Evolutionary conservation across 768 basidiomycete species (phyloP), one percentile per base, ranked within the genome.

Genomic region (Astraeus odoratus): DNA sequence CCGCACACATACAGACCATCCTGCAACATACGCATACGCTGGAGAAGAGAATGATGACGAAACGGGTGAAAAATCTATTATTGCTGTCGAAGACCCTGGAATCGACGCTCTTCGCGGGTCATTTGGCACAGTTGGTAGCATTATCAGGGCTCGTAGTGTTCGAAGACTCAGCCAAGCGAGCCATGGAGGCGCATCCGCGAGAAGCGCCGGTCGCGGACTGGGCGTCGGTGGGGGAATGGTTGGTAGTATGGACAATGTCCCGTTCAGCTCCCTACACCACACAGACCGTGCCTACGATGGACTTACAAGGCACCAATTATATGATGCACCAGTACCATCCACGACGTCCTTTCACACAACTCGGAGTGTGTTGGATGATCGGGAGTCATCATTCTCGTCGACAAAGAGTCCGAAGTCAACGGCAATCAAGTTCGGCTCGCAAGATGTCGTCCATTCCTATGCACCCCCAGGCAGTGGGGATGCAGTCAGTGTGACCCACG

Each of bases 41-140:
- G 45, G 45, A 22, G 51, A 55, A 31, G 49, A 59, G 26, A 34
- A 55, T 44, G 57, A 60, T 8, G 8, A 15, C 26, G 82, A 83
- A 44, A 36, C 49, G 25, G 90, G 92, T 63, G 88, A 89, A 57
- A 79, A 80, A 44, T 62, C 67, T 12, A 55, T 72, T 1, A 48
- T 75, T 4, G 82, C 77, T 0, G 46, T 80, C 16, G 92, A 97
- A 61, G 91, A 98, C 53, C 94, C 95, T 0, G 94, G 94, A 3
- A 86, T 96, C 62, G 93, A 92, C 50, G 77, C 93, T 2, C 74
- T 98, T 0, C 78, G 96, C 15, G 94, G 95, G 13, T 86, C 86
- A 2, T 94, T 94, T 55, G 92, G 94, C 4, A 77, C 93, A 0
- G 72, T 97, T 34, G 94, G 96, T 15, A 91, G 86, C 59, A 86